A percentile compares a stretch with the other conserved stretches of the same genome.
Evolutionary conservation across 2,329 filamentous ascomycete genomes (phyloP).

Genomic region (Talaromyces pinophilus): DNA sequence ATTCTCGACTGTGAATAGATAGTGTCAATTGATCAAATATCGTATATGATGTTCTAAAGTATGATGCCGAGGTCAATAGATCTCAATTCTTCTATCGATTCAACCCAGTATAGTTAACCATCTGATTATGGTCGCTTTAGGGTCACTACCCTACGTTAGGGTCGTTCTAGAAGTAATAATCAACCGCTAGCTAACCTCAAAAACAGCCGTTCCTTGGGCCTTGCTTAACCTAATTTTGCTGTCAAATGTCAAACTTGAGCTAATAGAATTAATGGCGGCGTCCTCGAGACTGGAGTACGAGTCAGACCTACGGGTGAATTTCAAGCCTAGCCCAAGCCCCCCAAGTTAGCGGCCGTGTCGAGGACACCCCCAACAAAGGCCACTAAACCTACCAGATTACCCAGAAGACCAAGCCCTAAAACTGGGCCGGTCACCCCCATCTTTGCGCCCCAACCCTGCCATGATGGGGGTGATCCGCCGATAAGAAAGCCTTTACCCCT

Average conservation of each 20-base stretch:
- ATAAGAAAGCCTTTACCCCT: neutral
- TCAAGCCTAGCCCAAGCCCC: neutral
- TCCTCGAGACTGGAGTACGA: neutral
- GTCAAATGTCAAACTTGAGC: neutral
- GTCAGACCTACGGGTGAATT: neutral
- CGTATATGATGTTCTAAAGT: neutral
- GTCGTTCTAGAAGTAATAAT: neutral
- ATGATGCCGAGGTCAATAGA: neutral
- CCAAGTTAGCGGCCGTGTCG: neutral
- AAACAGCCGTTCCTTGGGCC: neutral
- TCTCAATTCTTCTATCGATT: neutral
- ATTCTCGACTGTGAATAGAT: constrained; percentile 3
- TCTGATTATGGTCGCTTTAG: neutral
- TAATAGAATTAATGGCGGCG: neutral
- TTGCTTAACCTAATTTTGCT: neutral
- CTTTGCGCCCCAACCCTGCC: neutral
- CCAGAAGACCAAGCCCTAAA: neutral
- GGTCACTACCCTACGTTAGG: neutral
- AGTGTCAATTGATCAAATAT: neutral
- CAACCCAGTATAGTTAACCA: neutral
- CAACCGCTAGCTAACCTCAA: neutral
- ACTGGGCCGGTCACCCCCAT: neutral
- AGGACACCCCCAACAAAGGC: neutral
- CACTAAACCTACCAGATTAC: neutral
- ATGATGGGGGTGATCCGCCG: neutral